Conservation (phyloP, 108 stramenopile species). For the Nannochloropsis salina region DNA sequence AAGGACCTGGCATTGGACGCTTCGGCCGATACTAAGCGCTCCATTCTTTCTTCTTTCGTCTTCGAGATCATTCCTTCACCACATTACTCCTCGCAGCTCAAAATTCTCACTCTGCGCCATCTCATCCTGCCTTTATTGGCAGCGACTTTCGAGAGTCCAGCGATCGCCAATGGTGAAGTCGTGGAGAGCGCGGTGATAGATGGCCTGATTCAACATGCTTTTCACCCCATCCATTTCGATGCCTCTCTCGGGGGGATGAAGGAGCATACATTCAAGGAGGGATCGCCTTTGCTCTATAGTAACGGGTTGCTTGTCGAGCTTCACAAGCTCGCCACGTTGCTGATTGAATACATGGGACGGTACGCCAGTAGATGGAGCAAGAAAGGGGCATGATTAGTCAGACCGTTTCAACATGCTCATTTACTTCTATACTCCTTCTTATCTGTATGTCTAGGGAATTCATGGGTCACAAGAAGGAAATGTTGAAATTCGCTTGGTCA, state of each 20-base stretch:
- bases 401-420: not conserved
- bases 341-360: conserved; percentile 63
- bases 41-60: conserved; percentile 8
- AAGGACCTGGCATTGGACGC: not conserved
- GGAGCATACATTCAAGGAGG: not conserved
- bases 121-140: not conserved
- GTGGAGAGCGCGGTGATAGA: not conserved
- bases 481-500: conserved; percentile 6
- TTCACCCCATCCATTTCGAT: not conserved
- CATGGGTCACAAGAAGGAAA: not conserved
- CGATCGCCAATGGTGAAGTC: not conserved
- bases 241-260: not conserved
- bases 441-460: not conserved
- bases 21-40: not conserved
- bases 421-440: not conserved
- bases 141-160: not conserved
- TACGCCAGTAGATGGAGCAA: not conserved
- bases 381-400: no score
- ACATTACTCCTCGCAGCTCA: conserved; percentile 13
- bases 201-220: conserved; percentile 15
- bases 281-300: not conserved
- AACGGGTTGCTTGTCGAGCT: conserved; percentile 67
- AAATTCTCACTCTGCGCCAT: not conserved
- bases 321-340: conserved; percentile 65
- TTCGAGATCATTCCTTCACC: not conserved